Evolutionary conservation across 306 rosid species (phyloP), one percentile per base, ranked within the genome.

Genomic region (Prinsepia uniflora): DNA sequence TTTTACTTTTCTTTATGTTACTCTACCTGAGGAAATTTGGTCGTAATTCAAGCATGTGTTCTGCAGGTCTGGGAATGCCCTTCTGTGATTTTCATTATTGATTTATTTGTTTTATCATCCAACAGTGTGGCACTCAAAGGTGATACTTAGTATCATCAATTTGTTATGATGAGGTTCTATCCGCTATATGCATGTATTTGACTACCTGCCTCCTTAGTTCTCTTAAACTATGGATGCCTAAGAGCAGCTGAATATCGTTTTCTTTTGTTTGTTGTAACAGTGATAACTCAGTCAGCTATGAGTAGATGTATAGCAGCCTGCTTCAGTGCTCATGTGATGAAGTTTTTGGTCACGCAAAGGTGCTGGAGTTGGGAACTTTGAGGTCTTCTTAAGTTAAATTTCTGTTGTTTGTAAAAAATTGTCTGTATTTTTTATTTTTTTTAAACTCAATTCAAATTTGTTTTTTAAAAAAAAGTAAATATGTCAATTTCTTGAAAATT

Each of bases 31-130:
- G 40, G 15, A 46, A 67, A 60, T 19, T 13, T 61, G 18, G 53
- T 76, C 75, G 20, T 80, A 67, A 85, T 66, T 62, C 20, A 57
- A 48, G 56, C 49, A 13, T 52, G 68, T 47, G 42, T 81, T 66
- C 66, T 78, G 72, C 80, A 94, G 99, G 91, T 89, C 19, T 91
- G 99, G 99, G 96, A 91, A 76, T 94, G 85, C 76, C 96, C 99
- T 60, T 82, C 91, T 19, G 86, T 84, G 84, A 83, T 86, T 78
- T 81, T 83, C 84, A 87, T 94, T 65, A 81, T 81, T 74, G 97
- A 94, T 72, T 69, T 87, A 61, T 91, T 89, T 84, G 89, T 91
- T 77, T 81, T 89, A 75, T 91, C 99, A 60, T 85, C 96, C 72
- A 89, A 87, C 84, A 81, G 82, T 34, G 89, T 87, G 71, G 92